These are phyloP conservation scores for Salix suchowensis DNA, from an alignment of 345 rosid genomes.

Conservation along the genomic window DNA sequence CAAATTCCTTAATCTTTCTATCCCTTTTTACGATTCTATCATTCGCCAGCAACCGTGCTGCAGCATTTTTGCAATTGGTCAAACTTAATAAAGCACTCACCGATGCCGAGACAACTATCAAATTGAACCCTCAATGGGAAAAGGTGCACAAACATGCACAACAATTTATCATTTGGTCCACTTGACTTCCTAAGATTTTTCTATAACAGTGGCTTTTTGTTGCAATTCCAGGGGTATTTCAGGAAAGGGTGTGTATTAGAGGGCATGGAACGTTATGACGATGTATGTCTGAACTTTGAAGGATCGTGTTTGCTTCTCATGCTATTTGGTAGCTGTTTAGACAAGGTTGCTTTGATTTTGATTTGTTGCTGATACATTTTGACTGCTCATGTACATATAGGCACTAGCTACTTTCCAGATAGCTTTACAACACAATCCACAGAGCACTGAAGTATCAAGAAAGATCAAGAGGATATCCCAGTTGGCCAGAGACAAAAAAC, in stretches of 20 bases:
- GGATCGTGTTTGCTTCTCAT: slow-evolving; percentile 2
- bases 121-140: slow-evolving; percentile 86
- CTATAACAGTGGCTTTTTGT: slow-evolving; percentile 6
- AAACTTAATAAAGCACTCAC: slow-evolving; percentile 90
- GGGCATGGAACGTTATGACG: slow-evolving; percentile 88
- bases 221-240: slow-evolving; percentile 68
- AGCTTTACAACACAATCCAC: slow-evolving; percentile 69
- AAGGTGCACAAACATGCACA: slow-evolving; percentile 42
- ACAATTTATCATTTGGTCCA: not conserved
- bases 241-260: slow-evolving; percentile 94
- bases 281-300: slow-evolving; percentile 38
- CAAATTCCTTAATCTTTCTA: not conserved
- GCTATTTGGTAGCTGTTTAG: not conserved
- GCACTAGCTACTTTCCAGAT: slow-evolving; percentile 72
- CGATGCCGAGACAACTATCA: slow-evolving; percentile 85
- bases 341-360: not conserved
- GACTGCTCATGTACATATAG: slow-evolving; percentile 27
- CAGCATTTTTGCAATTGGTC: slow-evolving; percentile 81
- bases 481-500: slow-evolving; percentile 69
- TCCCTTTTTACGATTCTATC: not conserved
- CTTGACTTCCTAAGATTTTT: slow-evolving; percentile 2
- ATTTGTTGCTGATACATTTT: slow-evolving; percentile 4
- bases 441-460: slow-evolving; percentile 79
- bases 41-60: slow-evolving; percentile 82
- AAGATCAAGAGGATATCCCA: slow-evolving; percentile 74